phyloP scores from a whole-genome alignment of 2,329 filamentous ascomycete genomes.

The Daldinia sp. region DNA sequence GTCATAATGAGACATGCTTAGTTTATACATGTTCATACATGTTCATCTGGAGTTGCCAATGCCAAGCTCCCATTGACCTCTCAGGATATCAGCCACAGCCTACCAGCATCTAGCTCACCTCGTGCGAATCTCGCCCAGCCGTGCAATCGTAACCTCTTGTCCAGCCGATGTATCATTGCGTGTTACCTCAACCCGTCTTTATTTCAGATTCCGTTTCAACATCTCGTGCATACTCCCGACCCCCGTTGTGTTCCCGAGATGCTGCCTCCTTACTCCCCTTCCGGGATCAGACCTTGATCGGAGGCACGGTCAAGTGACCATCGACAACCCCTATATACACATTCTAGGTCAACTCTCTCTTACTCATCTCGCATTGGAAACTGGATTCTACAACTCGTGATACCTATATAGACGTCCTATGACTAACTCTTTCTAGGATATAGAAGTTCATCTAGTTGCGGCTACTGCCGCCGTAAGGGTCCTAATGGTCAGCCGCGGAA shows the following conservation, averaged over 20 bases:
- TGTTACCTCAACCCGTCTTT: slow-evolving; percentile 34
- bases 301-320: slow-evolving; percentile 39
- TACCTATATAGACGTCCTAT: slow-evolving; percentile 26
- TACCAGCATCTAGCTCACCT: slow-evolving; percentile 24
- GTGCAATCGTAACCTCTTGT: slow-evolving; percentile 26
- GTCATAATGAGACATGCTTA: not conserved
- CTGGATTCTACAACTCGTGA: slow-evolving; percentile 11
- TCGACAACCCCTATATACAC: slow-evolving; percentile 11
- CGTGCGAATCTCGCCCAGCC: slow-evolving; percentile 26
- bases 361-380: slow-evolving; percentile 30
- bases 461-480: slow-evolving; percentile 63
- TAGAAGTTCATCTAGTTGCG: slow-evolving; percentile 64
- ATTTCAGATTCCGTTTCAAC: slow-evolving; percentile 18
- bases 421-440: slow-evolving; percentile 58
- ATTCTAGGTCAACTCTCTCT: slow-evolving; percentile 26
- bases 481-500: slow-evolving; percentile 61
- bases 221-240: slow-evolving; percentile 29
- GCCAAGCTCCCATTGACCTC: slow-evolving; percentile 39
- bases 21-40: slow-evolving; percentile 5
- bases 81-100: slow-evolving; percentile 35
- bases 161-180: slow-evolving; percentile 34
- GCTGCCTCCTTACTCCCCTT: slow-evolving; percentile 17
- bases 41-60: slow-evolving; percentile 17
- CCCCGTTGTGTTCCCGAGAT: slow-evolving; percentile 18
- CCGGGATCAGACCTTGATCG: slow-evolving; percentile 24